A percentile compares a stretch with the other conserved stretches of the same genome.
Evolutionary conservation across 805 yeast species (phyloP).

Genomic region (Saccharomycopsis vini): DNA sequence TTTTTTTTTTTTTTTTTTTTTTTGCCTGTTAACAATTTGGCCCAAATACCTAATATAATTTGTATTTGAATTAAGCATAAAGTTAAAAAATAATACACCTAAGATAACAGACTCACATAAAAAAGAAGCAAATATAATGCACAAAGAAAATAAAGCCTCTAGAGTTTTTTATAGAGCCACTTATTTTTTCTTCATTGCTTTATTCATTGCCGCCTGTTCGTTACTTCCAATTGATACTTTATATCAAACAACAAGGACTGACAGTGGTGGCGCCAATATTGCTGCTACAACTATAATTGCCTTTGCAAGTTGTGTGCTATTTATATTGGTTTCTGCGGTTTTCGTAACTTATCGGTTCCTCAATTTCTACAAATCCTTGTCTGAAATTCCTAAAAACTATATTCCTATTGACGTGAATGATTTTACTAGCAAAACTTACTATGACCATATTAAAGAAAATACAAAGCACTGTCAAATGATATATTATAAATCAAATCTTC

Average conservation of each 20-base stretch:
- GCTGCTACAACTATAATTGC: slow-evolving; percentile 16
- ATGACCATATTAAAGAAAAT: slow-evolving; percentile 11
- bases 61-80: no score
- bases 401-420: slow-evolving; percentile 17
- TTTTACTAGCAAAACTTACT: neutral
- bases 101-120: no score
- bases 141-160: no score
- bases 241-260: slow-evolving; percentile 17
- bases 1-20: no score
- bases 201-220: slow-evolving; percentile 12
- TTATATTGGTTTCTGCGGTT: slow-evolving; percentile 7
- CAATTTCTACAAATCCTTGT: slow-evolving; percentile 9
- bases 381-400: slow-evolving; percentile 17
- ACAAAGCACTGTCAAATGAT: slow-evolving; percentile 14
- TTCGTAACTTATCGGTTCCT: slow-evolving; percentile 12
- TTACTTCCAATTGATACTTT: slow-evolving; percentile 17
- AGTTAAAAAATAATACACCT: no score
- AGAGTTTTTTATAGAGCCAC: slow-evolving; percentile 5
- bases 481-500: slow-evolving; percentile 10
- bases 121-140: no score
- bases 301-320: slow-evolving; percentile 15
- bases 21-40: no score
- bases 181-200: slow-evolving; percentile 9
- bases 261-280: slow-evolving; percentile 9
- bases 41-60: no score